Evolutionary conservation across 2,329 filamentous ascomycete genomes (phyloP).

Genomic region (Penicillium sclerotigenum): DNA sequence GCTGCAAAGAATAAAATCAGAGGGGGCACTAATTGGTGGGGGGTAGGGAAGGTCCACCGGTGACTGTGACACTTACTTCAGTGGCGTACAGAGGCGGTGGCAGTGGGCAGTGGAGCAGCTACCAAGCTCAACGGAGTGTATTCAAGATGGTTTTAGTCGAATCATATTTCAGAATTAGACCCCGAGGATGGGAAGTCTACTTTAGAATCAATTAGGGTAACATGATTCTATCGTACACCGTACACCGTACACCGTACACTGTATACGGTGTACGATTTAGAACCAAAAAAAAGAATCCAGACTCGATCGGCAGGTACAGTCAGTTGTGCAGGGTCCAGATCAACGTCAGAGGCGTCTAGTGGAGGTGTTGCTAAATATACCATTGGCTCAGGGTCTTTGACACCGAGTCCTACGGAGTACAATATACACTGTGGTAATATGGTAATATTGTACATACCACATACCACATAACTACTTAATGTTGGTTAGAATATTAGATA

Average conservation of each 20-base stretch:
- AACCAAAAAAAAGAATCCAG: conserved; percentile 10
- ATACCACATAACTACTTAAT: no score
- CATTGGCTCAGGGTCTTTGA: background rate
- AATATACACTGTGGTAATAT: no score
- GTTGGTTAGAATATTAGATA: no score
- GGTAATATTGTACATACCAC: background rate
- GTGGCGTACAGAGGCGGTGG: conserved; percentile 1
- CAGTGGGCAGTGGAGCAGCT: background rate
- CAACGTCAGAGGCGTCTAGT: conserved; percentile 22
- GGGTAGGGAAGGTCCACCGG: background rate
- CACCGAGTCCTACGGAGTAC: no score
- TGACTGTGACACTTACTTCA: background rate
- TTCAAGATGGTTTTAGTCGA: conserved; percentile 9
- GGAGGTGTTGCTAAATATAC: background rate
- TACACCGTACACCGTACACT: no score
- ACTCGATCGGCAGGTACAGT: conserved; percentile 21
- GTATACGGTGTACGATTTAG: no score
- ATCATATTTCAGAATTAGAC: no score
- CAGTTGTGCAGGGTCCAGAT: background rate
- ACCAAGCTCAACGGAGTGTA: background rate
- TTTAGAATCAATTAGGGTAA: background rate
- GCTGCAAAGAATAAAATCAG: background rate
- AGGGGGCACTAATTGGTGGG: background rate
- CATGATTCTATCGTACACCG: no score
- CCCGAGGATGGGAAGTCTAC: no score